Evolutionary conservation across 2,329 filamentous ascomycete species (phyloP).

Genomic region (Colletotrichum sp.): DNA sequence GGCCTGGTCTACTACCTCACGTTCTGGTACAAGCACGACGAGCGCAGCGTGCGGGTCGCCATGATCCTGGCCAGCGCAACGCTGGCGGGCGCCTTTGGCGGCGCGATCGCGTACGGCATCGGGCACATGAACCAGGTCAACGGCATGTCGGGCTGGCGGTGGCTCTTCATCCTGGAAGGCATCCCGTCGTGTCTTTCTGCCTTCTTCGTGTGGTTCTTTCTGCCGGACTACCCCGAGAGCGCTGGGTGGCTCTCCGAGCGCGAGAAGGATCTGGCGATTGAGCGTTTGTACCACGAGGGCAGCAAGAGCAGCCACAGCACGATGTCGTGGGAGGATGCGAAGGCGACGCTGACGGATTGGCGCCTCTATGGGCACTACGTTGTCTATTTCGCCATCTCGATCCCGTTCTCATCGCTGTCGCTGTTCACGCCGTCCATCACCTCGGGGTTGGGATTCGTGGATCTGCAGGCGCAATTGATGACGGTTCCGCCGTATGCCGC

Average conservation of each 20-base stretch:
- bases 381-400: slow-evolving; percentile 48
- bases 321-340: slow-evolving; percentile 72
- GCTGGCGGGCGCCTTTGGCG: slow-evolving; percentile 38
- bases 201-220: slow-evolving; percentile 27
- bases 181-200: slow-evolving; percentile 36
- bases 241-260: slow-evolving; percentile 38
- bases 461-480: slow-evolving; percentile 67
- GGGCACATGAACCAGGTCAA: slow-evolving; percentile 29
- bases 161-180: slow-evolving; percentile 50
- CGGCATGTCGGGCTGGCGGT: slow-evolving; percentile 31
- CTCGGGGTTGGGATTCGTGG: slow-evolving; percentile 52
- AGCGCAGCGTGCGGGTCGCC: slow-evolving; percentile 44
- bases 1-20: slow-evolving; percentile 46
- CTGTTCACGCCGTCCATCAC: slow-evolving; percentile 68
- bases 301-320: slow-evolving; percentile 63
- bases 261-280: slow-evolving; percentile 54
- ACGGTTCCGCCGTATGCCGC: slow-evolving; percentile 70
- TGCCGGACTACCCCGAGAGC: slow-evolving; percentile 50
- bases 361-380: slow-evolving; percentile 72
- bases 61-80: slow-evolving; percentile 43
- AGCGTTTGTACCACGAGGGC: slow-evolving; percentile 49
- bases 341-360: slow-evolving; percentile 69
- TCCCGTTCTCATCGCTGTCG: slow-evolving; percentile 63
- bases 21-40: slow-evolving; percentile 50
- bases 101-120: slow-evolving; percentile 34